Evolutionary conservation across 495 filamentous ascomycete species (phyloP).

Genomic region (Aspergillus kassunensis): DNA sequence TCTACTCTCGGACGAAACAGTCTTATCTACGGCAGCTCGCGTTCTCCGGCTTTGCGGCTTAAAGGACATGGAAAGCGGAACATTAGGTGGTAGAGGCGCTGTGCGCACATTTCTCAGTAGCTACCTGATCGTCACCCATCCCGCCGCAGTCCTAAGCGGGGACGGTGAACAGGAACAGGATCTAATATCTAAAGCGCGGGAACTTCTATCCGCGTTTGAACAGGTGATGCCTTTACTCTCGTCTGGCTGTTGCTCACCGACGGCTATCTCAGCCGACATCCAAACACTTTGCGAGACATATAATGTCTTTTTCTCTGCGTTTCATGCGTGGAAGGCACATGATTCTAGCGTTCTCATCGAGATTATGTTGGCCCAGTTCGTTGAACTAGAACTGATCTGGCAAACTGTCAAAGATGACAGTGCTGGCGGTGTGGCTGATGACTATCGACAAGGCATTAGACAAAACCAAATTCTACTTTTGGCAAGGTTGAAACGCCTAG

Average conservation of each 20-base stretch:
- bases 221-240: constrained; percentile 62
- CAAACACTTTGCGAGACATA: constrained; percentile 57
- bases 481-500: constrained; percentile 83
- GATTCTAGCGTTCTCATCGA: constrained; percentile 87
- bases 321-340: constrained; percentile 90
- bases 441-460: constrained; percentile 88
- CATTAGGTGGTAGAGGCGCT: constrained; percentile 69
- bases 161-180: constrained; percentile 85
- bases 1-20: constrained; percentile 70
- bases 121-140: constrained; percentile 89
- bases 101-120: constrained; percentile 89
- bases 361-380: constrained; percentile 93
- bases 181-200: constrained; percentile 80
- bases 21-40: constrained; percentile 64
- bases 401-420: constrained; percentile 91
- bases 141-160: constrained; percentile 82
- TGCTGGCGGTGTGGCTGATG: constrained; percentile 77
- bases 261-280: constrained; percentile 37
- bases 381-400: constrained; percentile 93
- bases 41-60: constrained; percentile 75
- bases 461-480: constrained; percentile 90
- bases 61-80: constrained; percentile 63
- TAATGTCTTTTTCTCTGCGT: constrained; percentile 81
- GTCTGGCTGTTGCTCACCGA: constrained; percentile 44
- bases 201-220: constrained; percentile 79